These are phyloP conservation scores for Toxicodendron radicans DNA, from an alignment of 345 rosid genomes.

Conservation along the genomic window DNA sequence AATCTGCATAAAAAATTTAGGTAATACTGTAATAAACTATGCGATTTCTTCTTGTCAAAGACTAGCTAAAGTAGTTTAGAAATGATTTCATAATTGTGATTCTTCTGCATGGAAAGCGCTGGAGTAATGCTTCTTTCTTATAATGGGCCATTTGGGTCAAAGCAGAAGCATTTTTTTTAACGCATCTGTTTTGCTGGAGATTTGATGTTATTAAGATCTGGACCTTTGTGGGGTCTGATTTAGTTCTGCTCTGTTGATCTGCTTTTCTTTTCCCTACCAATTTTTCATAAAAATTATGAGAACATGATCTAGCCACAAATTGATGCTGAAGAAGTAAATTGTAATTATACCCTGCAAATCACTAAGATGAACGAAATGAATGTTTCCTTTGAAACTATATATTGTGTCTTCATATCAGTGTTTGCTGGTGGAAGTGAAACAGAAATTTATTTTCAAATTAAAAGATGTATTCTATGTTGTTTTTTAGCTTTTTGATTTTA, in stretches of 20 bases:
- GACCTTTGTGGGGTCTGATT: not conserved
- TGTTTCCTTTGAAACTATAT: not conserved
- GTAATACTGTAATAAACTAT: not conserved
- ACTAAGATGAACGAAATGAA: not conserved
- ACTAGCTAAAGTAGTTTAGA: not conserved
- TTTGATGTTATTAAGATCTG: not conserved
- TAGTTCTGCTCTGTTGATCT: conserved; percentile 6
- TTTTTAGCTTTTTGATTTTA: not conserved
- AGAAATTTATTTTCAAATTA: not conserved
- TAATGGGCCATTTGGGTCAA: not conserved
- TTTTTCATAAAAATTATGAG: not conserved
- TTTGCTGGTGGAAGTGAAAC: not conserved
- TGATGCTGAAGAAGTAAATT: not conserved
- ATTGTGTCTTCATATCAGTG: not conserved
- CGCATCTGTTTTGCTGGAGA: not conserved
- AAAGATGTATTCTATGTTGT: not conserved
- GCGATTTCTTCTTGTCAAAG: not conserved
- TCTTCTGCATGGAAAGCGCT: too few species aligned
- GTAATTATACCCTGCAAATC: not conserved
- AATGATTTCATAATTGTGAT: not conserved
- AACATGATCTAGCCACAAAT: not conserved
- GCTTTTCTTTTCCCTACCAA: not conserved
- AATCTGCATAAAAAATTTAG: conserved; percentile 2
- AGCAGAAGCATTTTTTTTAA: not conserved
- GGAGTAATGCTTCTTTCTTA: not conserved